Base-by-base conservation (phyloP, 768 basidiomycete species). In the Pleurotus salmoneostramineus region DNA sequence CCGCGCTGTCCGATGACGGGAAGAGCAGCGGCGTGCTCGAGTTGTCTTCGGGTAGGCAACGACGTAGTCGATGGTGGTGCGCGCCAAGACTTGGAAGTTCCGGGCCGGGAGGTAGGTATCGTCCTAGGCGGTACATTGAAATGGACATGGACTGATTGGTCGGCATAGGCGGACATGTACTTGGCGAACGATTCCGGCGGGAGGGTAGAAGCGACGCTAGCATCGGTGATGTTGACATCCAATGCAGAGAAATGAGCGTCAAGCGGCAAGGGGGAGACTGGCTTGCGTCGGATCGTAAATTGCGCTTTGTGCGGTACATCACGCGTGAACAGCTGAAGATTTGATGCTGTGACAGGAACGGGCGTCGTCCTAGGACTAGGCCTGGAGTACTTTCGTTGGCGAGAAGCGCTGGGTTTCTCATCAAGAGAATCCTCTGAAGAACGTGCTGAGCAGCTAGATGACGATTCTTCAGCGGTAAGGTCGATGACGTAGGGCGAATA, bases 1-100 rank as follows among this genome's bases (percentile, higher is more conserved):
- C 86, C 87, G 17, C 75, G 74, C 63, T 85, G 82, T 49, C 78
- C 80, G 35, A 83, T 69, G 48, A 89, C 82, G 6, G 72, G 64
- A 31, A 83, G 63, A 33, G 71, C 63, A 4, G 80, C 76, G 6
- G 84, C 87, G 33, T 61, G 56, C 31, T 60, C 54, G 10, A 66
- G 50, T 36, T 65, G 61, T 11, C 33, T 52, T 46, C 11, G 48
- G 21, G 51, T 63, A 33, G 56, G 56, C 27, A 54, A 37, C 14
- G 35, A 14, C 43, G 43, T 40, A 37, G 17, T 31, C n/a, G n/a
- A n/a, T 54, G 33, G n/a, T 40, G 52, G 52, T 31, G 37, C 52
- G 10, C 37, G 33, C 11, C 35, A 54, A 27, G 52, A 54, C 36
- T 40, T 37, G 35, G 52, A 54, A 15, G 52, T 54, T 10, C 52